Evolutionary conservation across 495 filamentous ascomycete genomes (phyloP), one percentile per base, ranked within the genome.

Genomic region (Pyrenula aspistea): DNA sequence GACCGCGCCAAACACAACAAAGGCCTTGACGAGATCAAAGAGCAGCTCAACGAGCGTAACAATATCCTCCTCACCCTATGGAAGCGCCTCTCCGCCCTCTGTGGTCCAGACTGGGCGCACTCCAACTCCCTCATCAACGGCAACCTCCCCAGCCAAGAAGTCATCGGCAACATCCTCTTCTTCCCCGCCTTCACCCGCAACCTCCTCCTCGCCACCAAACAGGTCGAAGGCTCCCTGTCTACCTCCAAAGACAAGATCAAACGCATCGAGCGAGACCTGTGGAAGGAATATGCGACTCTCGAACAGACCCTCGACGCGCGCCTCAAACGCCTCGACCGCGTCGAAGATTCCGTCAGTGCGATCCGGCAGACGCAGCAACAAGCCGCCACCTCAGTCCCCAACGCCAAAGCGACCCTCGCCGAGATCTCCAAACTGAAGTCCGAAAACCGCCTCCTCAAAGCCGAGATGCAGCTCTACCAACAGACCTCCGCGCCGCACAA

Each of bases 41-140:
- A 96, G 50, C 89, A 95, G 67, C 79, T 97, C 31, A 78, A 75
- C 15, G 93, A 98, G 67, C 86, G 93, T 55, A 96, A 98, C 66
- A 84, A 84, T 42, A 78, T 98, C 50, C 80, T 96, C 24, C 79
- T 94, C 12, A 76, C 81, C 12, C 75, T 96, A 15, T 98, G 93
- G 93, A 89, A 89, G 55, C 82, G 89, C 24, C 77, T 98, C 12
- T 88, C 86, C 1, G 73, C 83, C 10, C 83, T 96, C 55, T 97
- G 94, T 61, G 93, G 93, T 24, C 75, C 80, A 0, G 93, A 97
- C 64, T 98, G 93, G 93, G 83, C 87, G 0, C 86, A 95, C 60
- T 83, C 88, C 59, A 91, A 97, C 62, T 86, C 84, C 58, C 81
- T 94, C 48, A 88, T 96, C 65, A 89, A 92, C 59, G 89, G 89